Conservation (phyloP, 306 rosid genomes). For the Cucurbita argyrosperma region DNA sequence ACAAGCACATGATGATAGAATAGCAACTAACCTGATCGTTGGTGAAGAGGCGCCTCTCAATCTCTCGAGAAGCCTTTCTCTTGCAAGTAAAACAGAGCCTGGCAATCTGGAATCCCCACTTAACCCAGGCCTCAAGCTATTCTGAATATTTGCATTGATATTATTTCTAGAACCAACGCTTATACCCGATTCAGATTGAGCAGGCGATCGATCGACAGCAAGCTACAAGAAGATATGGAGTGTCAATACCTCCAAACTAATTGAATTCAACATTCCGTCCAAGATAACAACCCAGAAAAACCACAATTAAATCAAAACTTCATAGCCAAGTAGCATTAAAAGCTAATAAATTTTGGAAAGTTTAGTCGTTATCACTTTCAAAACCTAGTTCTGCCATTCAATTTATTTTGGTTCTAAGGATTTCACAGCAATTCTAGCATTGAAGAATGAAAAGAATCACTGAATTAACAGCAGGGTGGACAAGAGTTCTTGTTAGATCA, state of each 20-base stretch:
- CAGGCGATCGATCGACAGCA: constrained; percentile 32
- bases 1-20: background rate
- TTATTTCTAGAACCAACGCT: constrained; percentile 20
- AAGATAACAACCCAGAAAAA: background rate
- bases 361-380: background rate
- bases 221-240: constrained; percentile 1
- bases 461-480: background rate
- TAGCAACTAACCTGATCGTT: constrained; percentile 38
- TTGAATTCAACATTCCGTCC: background rate
- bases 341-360: background rate
- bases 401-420: background rate
- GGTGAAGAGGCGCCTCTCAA: constrained; percentile 45
- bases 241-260: background rate
- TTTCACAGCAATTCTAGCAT: background rate
- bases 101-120: constrained; percentile 56
- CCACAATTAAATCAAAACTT: background rate
- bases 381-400: background rate
- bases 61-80: constrained; percentile 78
- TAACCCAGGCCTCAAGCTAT: constrained; percentile 14
- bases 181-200: constrained; percentile 24
- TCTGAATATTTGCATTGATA: constrained; percentile 22
- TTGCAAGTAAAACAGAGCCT: constrained; percentile 58
- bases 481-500: background rate
- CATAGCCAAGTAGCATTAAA: background rate
- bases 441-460: background rate